Conservation (phyloP, 441 rosid genomes). For the Pelargonium fulgidum region DNA sequence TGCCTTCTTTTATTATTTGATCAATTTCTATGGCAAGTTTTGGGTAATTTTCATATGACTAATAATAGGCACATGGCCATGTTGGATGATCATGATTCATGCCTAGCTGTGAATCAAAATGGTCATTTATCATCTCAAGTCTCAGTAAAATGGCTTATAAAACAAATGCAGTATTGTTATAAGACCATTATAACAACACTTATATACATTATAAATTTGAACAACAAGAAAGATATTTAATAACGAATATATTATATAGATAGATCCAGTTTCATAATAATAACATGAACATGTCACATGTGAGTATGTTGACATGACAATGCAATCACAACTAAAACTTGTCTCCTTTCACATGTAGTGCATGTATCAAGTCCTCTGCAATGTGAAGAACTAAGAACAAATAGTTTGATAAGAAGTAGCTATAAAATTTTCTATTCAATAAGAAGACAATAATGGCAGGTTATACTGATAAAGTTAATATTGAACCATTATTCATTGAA, state of each 20-base stretch:
- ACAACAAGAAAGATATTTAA: background rate
- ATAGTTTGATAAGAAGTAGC: too few relatives aligned
- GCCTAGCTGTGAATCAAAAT: background rate
- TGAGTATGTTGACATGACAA: slow-evolving; percentile 14
- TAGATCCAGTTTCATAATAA: slow-evolving; percentile 3
- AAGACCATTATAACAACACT: too few relatives aligned
- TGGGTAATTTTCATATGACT: slow-evolving; percentile 8
- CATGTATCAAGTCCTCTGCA: background rate
- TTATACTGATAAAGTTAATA: too few relatives aligned
- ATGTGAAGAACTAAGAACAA: too few relatives aligned
- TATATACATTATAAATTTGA: too few relatives aligned
- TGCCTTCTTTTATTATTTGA: background rate
- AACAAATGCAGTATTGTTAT: too few relatives aligned
- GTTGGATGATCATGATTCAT: slow-evolving; percentile 14
- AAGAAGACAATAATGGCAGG: too few relatives aligned
- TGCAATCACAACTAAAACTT: slow-evolving; percentile 1
- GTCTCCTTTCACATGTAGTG: slow-evolving; percentile 15
- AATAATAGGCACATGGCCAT: slow-evolving; percentile 29
- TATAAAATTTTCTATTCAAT: too few relatives aligned
- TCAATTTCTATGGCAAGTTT: too few relatives aligned
- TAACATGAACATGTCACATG: slow-evolving; percentile 14
- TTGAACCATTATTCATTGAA: too few relatives aligned
- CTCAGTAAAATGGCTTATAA: too few relatives aligned
- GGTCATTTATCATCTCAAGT: background rate
- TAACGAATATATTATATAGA: background rate